Evolutionary conservation across 305 asterid genomes (phyloP).

Genomic region (Rubia peregrina): DNA sequence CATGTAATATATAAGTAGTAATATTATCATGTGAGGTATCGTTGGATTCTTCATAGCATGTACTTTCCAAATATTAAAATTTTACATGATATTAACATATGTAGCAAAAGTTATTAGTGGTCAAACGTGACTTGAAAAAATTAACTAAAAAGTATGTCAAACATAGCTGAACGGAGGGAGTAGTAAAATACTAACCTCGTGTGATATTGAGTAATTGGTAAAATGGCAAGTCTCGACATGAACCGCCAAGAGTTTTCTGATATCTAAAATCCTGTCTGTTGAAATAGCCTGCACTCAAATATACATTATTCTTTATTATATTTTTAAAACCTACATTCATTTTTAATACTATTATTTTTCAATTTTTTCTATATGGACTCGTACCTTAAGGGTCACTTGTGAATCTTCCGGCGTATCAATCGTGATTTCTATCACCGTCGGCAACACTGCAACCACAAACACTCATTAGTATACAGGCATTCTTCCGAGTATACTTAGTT

Average conservation of each 20-base stretch:
- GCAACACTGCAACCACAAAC: slow-evolving; percentile 59
- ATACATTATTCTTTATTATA: neutral
- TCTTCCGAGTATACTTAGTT: no score
- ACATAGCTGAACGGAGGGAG: no score
- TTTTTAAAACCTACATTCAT: neutral
- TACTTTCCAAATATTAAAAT: no score
- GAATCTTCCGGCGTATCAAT: slow-evolving; percentile 80
- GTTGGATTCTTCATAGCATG: no score
- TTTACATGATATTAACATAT: no score
- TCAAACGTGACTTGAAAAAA: no score
- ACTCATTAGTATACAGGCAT: no score
- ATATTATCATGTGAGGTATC: no score
- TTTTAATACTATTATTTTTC: neutral
- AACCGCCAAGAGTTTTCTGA: slow-evolving; percentile 58
- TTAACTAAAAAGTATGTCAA: no score
- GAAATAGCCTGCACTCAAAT: slow-evolving; percentile 61
- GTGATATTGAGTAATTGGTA: slow-evolving; percentile 63
- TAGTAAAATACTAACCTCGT: slow-evolving; percentile 47
- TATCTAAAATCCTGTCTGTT: slow-evolving; percentile 72
- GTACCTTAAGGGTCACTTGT: slow-evolving; percentile 62
- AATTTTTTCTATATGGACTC: neutral
- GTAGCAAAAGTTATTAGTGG: no score
- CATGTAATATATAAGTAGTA: no score
- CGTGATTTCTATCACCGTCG: slow-evolving; percentile 72
- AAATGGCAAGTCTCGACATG: slow-evolving; percentile 53